Evolutionary conservation across 1,139 yeast species (phyloP), one percentile per base, ranked within the genome.

Genomic region (Yamadazyma friedrichii): DNA sequence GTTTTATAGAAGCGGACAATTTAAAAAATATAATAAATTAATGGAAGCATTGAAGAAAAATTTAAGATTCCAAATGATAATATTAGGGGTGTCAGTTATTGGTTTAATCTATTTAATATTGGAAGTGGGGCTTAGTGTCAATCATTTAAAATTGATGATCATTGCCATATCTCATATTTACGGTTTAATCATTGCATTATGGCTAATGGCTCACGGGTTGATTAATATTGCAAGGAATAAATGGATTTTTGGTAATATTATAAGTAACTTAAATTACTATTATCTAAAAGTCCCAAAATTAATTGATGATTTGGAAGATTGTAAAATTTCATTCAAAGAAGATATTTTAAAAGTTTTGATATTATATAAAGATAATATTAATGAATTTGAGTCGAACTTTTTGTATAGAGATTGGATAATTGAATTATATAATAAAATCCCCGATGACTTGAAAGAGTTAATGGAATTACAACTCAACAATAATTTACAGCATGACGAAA

Each of bases 151-250:
- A 56, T 72, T 83, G 37, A 73, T 87, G 65, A 72, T 84, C 12
- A 84, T 88, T 49, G 93, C 94, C 0, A 55, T 86, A 24, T 79
- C 94, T 1, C 94, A 88, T 58, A 80, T 86, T n/a, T 88, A 87
- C 58, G 78, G 95, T 0, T 70, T 88, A 55, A 70, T 84, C 2
- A 58, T 88, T 35, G 91, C 94, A 1, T 69, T 86, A 25, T 87
- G 94, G 94, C 65, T 88, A 42, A 82, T 88, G 86, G 88, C 93
- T 1, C 93, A 87, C 56, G 95, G 95, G 0, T 61, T 87, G 41
- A 78, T 85, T 17, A 74, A 76, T 40, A 69, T 86, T 3, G 95
- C 95, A 0, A 67, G 87, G 42, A 61, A 71, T 31, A 60, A 65
- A 45, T 83, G 87, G 79, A 62, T 65, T 40, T 68, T 70, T 41